phyloP scores from a whole-genome alignment of 345 rosid species.

The Adansonia digitata region DNA sequence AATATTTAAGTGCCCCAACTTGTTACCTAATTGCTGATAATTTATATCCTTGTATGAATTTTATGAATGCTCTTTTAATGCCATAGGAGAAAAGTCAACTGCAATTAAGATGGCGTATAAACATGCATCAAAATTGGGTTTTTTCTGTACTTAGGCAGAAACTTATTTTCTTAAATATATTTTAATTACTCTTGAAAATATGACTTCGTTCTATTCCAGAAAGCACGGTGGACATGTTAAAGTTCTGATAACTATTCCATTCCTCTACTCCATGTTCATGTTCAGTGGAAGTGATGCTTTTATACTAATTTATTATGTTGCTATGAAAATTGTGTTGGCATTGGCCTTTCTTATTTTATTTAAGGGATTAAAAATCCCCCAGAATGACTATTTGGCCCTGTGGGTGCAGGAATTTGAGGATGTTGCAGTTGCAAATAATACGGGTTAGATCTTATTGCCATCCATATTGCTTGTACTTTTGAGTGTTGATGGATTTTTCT shows the following conservation, averaged over 20 bases:
- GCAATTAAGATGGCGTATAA: not conserved
- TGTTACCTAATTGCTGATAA: not conserved
- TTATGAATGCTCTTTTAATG: not conserved
- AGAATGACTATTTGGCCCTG: constrained; percentile 12
- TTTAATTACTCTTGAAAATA: not conserved
- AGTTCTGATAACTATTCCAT: not conserved
- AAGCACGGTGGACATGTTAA: not conserved
- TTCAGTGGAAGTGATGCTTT: not conserved
- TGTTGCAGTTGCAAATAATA: constrained; percentile 53
- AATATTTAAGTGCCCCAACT: not conserved
- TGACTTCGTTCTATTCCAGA: not conserved
- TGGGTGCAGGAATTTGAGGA: constrained; percentile 64
- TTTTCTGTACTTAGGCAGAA: not conserved
- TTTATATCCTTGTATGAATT: not conserved
- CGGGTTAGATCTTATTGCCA: constrained; percentile 51
- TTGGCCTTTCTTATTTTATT: not conserved
- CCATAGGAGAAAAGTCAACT: not conserved
- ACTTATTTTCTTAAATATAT: not conserved
- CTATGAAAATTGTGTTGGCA: not conserved
- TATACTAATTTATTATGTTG: not conserved
- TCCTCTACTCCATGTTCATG: not conserved
- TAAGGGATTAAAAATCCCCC: not conserved
- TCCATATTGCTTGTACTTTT: not conserved
- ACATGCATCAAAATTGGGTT: not conserved
- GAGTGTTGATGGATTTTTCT: not conserved